Base-by-base conservation (phyloP, 164 flowering plant genomes). In the Brasenia schreberi region DNA sequence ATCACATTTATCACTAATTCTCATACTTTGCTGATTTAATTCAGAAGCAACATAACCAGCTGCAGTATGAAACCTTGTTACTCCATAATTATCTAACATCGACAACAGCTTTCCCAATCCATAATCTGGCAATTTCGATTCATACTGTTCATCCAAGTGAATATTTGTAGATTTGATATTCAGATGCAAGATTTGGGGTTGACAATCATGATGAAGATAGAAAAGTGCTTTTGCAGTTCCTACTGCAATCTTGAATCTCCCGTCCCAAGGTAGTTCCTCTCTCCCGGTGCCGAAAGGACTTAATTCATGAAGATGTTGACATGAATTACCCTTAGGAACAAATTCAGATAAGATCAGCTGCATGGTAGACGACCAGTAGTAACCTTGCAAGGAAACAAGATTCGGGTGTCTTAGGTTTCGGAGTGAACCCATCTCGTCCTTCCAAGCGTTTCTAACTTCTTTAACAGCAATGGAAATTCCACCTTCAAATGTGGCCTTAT, bases 11-110 rank as follows among this genome's bases (percentile, higher is more conserved):
- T 95, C 99, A 42, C 84, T 86, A 43, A 77, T 52, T 72, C 88
- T 79, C 71, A 78, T 68, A 65, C 91, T 81, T 53, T 87, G 90
- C 33, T 66, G 59, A 64, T 90, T 91, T 74, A 92, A 74, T 79
- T 95, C 99, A 0, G 99, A 98, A 3, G 98, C 98, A 60, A 87
- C 82, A 65, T 92, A 95, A 18, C 99, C 98, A 63, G 83, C 96
- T 0, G 92, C 84, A 65, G 70, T 87, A 79, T 90, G 99, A 60
- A 77, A 86, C 65, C 81, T 85, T 11, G 88, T 84, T 45, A 86
- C 71, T 65, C 87, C 86, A 42, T 84, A 72, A 19, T 75, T 81
- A 67, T 83, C 93, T 65, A 85, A 71, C 66, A 86, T 78, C n/a
- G 97, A 91, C 52, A 95, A 83, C 66, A 95, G 70, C 69, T 82